Base-by-base conservation (phyloP, 2,329 filamentous ascomycete genomes). In the Fusarium sp. region DNA sequence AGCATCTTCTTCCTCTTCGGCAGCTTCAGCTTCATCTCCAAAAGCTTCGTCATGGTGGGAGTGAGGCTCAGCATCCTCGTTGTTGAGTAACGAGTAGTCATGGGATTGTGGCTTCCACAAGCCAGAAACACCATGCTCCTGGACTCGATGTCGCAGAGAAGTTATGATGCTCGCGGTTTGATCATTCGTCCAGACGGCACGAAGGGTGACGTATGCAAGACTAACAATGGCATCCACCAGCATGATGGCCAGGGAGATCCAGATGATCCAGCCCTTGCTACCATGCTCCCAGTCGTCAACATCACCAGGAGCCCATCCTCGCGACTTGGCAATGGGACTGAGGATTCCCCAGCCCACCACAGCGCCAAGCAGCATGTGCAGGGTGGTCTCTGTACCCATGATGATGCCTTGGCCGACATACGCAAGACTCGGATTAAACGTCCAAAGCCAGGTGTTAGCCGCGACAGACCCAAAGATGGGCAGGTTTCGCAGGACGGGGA, bases 221-320 rank as follows among this genome's bases (percentile, higher is more conserved):
- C 93, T 98, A 71, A 98, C 89, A 5, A 99, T 88, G 1, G 96
- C 94, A 82, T 99, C 96, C 24, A 94, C 94, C 29, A 99, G 88
- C 96, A 99, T 99, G 75, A 99, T 98, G 5, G 96, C 94, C 34
- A 99, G 85, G 37, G 94, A 98, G 3, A 97, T 88, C 96, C 96
- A 99, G 0, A 99, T 94, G 69, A 99, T 98, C 96, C 96, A 99
- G 42, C 96, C 96, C 84, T 98, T 98, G 81, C 94, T 98, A 11
- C 96, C 96, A 18, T 88, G 90, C 68, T 96, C 93, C 96, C 96
- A 99, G 81, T 97, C 93, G 64, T 90, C 88, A 1, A 98, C 94
- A 2, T 91, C 88, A 0, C 95, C 96, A 4, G 95, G 93, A 11
- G 96, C 96, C 96, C 96, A 99, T 4, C 93, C 94, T 76, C 89